phyloP scores from a whole-genome alignment of 1,284 basidiomycete genomes.

The Leccinum solheimii region DNA sequence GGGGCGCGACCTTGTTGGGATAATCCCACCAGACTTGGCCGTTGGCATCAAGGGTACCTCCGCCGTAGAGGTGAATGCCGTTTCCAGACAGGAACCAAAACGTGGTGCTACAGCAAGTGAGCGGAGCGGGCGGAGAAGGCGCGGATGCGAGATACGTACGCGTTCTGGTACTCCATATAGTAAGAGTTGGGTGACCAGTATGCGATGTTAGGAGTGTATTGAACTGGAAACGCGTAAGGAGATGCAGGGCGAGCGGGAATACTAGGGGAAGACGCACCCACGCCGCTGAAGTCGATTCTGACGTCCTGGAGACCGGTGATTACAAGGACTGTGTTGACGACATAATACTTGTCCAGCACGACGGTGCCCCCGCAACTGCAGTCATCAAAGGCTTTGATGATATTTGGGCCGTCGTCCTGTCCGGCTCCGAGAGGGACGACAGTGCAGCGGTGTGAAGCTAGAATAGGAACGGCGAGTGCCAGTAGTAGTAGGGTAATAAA shows the following conservation, averaged over 20 bases:
- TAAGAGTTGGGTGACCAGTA: constrained; percentile 46
- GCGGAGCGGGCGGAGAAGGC: not conserved
- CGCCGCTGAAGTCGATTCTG: not conserved
- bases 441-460: constrained; percentile 12
- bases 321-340: constrained; percentile 26
- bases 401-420: constrained; percentile 14
- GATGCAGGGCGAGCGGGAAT: not conserved
- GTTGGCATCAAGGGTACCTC: constrained; percentile 43
- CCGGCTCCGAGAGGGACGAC: not conserved
- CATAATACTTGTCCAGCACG: constrained; percentile 38
- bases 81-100: constrained; percentile 49
- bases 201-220: constrained; percentile 42
- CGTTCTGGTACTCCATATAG: constrained; percentile 43
- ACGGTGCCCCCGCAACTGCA: constrained; percentile 24
- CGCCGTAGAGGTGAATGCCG: constrained; percentile 46
- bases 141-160: constrained; percentile 25
- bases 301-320: not conserved
- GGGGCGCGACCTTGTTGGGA: constrained; percentile 15
- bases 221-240: not conserved
- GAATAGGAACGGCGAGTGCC: not conserved
- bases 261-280: not conserved
- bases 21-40: constrained; percentile 43
- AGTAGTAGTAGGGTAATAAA: constrained; percentile 6
- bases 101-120: constrained; percentile 39
- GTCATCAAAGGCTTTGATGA: constrained; percentile 2